A percentile compares a stretch with the other conserved stretches of the same genome.
Conservation (phyloP, 129 eudicot species). For the Sambucus nigra region DNA sequence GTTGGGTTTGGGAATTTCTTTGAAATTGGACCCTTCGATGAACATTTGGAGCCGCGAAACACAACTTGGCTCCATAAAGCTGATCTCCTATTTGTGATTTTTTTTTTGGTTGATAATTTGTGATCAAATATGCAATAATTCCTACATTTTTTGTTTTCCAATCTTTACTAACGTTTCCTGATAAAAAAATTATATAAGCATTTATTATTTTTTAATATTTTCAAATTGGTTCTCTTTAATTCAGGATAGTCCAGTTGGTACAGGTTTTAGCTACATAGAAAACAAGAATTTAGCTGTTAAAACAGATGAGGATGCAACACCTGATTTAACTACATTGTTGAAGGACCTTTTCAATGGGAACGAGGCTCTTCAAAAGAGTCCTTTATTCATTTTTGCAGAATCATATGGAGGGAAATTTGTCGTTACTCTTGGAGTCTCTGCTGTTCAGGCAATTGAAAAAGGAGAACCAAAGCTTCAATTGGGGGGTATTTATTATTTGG, state of each 20-base stretch:
- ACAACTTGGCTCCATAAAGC: conserved; percentile 52
- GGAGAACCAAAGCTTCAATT: conserved; percentile 25
- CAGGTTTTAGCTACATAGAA: conserved; percentile 52
- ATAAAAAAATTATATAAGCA: no score
- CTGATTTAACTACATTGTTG: conserved; percentile 33
- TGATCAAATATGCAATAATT: conserved; percentile 10
- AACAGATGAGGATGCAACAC: conserved; percentile 46
- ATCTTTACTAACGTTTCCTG: no score
- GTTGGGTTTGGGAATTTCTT: conserved; percentile 57
- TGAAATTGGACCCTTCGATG: conserved; percentile 52
- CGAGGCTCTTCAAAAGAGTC: conserved; percentile 24
- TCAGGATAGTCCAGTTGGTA: conserved; percentile 63
- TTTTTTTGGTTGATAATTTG: no score
- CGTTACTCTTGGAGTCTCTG: conserved; percentile 33
- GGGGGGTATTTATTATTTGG: no score
- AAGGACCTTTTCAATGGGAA: conserved; percentile 27
- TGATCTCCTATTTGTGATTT: conserved; percentile 59
- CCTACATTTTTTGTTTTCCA: no score
- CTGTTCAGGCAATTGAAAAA: conserved; percentile 22
- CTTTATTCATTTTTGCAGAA: conserved; percentile 38
- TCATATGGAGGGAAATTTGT: conserved; percentile 56
- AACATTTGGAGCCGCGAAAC: conserved; percentile 41
- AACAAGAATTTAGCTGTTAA: conserved; percentile 30
- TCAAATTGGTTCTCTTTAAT: not conserved
- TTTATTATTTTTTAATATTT: not conserved